Base-by-base conservation (phyloP, 768 basidiomycete species). In the Sarcodon sp. region DNA sequence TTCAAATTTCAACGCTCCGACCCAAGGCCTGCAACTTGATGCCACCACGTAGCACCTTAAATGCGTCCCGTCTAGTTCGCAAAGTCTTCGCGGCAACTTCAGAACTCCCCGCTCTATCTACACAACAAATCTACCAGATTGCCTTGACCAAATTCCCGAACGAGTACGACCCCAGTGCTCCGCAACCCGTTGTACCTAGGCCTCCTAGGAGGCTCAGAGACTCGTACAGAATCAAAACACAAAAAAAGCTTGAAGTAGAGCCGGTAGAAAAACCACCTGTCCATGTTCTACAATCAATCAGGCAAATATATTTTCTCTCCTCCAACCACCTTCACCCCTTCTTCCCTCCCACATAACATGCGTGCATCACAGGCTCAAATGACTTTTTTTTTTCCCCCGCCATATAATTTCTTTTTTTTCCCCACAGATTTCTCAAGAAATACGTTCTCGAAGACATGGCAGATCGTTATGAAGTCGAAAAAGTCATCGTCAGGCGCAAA, bases 381-480 rank as follows among this genome's bases (percentile, higher is more conserved):
- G 43, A 33, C 15, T 18, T 31, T 16, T 3, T 6, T 32, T 16
- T 16, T 44, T 34, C 3, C 27, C 9, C 15, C 15, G 6, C 18
- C n/a, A 21, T 15, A 8, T 33, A 44, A 13, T 10, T 27, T 9
- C 8, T 4, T 39, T 18, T 34, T 27, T 39, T 3, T 18, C 2
- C 35, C 6, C 7, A 18, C 35, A 61, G 59, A 45, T 59, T 53
- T 39, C 56, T 61, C 33, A 61, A 59, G 37, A 57, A 50, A 31
- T 35, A 54, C 35, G 45, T 61, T 8, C 44, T 62, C 7, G 52
- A 50, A 18, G 33, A 55, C 44, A 54, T 61, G 50, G 55, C 45
- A 8, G 46, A 48, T 12, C 34, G 41, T 1, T 44, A 45, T 13
- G 51, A 58, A 34, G 33, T 58, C 21, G 53, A 55, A 38, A 59